phyloP scores from a whole-genome alignment of 192 early-diverging fungal genomes.

The Coemansia sp. region DNA sequence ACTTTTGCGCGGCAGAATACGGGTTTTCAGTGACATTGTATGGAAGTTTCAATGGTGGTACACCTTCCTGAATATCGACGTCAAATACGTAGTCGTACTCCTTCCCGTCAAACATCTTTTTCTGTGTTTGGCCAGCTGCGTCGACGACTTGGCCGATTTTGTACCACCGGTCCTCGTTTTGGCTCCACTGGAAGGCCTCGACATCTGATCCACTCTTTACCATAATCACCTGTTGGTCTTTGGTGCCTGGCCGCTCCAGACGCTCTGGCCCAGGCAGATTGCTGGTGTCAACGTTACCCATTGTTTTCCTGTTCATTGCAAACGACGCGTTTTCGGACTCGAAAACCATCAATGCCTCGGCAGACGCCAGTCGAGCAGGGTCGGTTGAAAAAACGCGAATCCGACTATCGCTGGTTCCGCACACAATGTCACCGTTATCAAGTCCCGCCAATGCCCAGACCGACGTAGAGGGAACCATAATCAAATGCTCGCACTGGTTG shows the following conservation, averaged over 20 bases:
- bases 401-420: conserved; percentile 78
- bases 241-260: conserved; percentile 61
- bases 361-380: conserved; percentile 60
- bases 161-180: conserved; percentile 62
- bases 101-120: conserved; percentile 77
- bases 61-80: conserved; percentile 86
- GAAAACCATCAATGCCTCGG: conserved; percentile 42
- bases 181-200: conserved; percentile 89
- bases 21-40: conserved; percentile 94
- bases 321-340: conserved; percentile 50
- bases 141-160: conserved; percentile 96
- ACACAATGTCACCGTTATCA: conserved; percentile 81
- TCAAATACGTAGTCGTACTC: conserved; percentile 99
- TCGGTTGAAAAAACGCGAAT: conserved; percentile 79
- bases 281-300: conserved; percentile 80
- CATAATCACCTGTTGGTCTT: conserved; percentile 91
- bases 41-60: conserved; percentile 84
- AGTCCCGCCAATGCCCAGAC: conserved; percentile 85
- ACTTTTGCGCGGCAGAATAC: conserved; percentile 87
- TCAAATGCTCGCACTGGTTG: conserved; percentile 69
- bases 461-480: conserved; percentile 83
- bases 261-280: conserved; percentile 79
- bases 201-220: conserved; percentile 70
- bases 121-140: conserved; percentile 70
- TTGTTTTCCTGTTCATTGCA: conserved; percentile 46